Conservation (phyloP, 257 asterid species). For the Petunia secreta region DNA sequence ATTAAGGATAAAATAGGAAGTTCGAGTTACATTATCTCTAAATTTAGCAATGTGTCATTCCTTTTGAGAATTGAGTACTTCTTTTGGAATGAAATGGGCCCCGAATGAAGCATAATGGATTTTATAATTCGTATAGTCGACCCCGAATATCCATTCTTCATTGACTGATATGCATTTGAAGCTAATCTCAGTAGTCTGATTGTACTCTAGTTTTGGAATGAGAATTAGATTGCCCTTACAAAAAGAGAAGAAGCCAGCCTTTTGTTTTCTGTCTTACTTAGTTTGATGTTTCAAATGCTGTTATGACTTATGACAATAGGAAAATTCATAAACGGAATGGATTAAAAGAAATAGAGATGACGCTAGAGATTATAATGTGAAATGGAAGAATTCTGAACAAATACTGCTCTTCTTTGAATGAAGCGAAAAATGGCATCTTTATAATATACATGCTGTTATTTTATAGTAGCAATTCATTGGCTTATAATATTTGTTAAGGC, state of each 20-base stretch:
- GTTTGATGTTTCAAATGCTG: slow-evolving; percentile 1
- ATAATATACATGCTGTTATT: not conserved
- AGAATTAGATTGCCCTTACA: not conserved
- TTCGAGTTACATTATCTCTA: too few species aligned
- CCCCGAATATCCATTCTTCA: not conserved
- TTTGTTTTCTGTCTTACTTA: not conserved
- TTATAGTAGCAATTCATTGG: not conserved
- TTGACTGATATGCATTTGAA: slow-evolving; percentile 4
- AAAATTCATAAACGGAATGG: not conserved
- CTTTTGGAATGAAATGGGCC: too few species aligned
- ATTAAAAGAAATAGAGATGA: not conserved
- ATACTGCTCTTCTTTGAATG: not conserved
- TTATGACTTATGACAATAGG: not conserved
- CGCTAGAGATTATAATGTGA: not conserved
- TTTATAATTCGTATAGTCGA: not conserved
- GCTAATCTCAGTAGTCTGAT: not conserved
- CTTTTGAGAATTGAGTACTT: too few species aligned
- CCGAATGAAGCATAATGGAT: too few species aligned
- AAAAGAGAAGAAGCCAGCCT: not conserved
- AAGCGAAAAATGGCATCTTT: not conserved
- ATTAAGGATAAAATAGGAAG: too few species aligned
- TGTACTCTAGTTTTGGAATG: not conserved
- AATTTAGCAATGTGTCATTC: too few species aligned
- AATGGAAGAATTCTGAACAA: not conserved
- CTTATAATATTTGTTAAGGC: not conserved